Evolutionary conservation across 257 asterid genomes (phyloP).

Genomic region (Ophiorrhiza pumila): DNA sequence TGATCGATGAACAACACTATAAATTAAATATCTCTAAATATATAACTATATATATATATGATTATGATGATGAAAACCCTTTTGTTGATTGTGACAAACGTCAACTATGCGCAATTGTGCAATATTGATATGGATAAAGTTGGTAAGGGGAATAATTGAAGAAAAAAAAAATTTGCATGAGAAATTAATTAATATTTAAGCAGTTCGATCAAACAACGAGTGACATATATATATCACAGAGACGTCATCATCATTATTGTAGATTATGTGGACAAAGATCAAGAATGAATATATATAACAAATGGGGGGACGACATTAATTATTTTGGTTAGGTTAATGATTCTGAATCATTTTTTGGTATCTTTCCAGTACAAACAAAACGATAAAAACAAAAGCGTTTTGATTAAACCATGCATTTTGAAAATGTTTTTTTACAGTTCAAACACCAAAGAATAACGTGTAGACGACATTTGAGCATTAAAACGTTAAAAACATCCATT

Average conservation of each 20-base stretch:
- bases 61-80: not conserved
- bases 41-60: no score
- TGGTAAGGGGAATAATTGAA: not conserved
- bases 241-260: not conserved
- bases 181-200: not conserved
- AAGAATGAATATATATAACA: not conserved
- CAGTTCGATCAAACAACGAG: not conserved
- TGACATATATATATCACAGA: not conserved
- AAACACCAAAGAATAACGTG: no score
- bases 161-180: not conserved
- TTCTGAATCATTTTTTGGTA: no score
- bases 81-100: constrained; percentile 15
- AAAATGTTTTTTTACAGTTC: no score
- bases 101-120: not conserved
- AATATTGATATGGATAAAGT: constrained; percentile 5
- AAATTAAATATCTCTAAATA: not conserved
- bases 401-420: no score
- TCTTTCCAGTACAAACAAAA: no score
- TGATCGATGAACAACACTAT: not conserved
- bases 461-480: no score
- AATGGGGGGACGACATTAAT: not conserved
- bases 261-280: not conserved
- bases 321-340: no score
- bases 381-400: no score
- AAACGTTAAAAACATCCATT: not conserved